Conservation (phyloP, 2,329 filamentous ascomycete genomes). For the Colletotrichum australisinense region DNA sequence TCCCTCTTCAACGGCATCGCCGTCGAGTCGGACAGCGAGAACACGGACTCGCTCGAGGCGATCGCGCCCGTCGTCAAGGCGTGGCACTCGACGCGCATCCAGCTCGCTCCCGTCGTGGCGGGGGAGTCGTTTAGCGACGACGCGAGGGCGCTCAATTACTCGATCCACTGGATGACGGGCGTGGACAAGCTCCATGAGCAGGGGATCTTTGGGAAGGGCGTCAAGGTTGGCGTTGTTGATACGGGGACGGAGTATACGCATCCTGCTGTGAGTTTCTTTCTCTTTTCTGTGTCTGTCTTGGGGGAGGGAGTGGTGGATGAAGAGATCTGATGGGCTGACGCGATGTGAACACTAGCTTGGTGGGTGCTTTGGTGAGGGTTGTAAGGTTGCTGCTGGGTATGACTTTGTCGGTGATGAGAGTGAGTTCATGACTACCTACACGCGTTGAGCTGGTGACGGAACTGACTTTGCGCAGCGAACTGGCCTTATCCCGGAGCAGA, state of each 20-base stretch:
- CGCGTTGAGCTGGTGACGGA: too few species aligned
- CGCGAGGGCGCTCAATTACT: constrained; percentile 43
- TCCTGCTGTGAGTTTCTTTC: constrained; percentile 41
- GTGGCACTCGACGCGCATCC: constrained; percentile 32
- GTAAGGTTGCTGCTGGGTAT: constrained; percentile 41
- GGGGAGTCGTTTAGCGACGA: constrained; percentile 29
- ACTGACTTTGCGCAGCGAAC: neutral
- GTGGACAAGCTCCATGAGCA: constrained; percentile 51
- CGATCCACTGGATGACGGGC: constrained; percentile 51
- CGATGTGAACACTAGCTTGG: constrained; percentile 46
- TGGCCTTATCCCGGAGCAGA: constrained; percentile 36
- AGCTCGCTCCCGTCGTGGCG: constrained; percentile 25
- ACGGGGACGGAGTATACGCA: constrained; percentile 54
- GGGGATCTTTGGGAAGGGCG: constrained; percentile 51
- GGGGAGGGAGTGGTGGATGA: too few species aligned
- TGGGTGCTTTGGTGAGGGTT: constrained; percentile 59
- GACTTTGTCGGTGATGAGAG: constrained; percentile 41
- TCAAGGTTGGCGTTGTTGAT: constrained; percentile 52
- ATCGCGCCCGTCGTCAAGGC: constrained; percentile 29
- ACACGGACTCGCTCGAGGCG: constrained; percentile 36
- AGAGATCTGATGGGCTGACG: too few species aligned
- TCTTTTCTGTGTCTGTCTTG: neutral
- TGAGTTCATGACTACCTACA: neutral
- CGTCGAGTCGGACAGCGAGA: constrained; percentile 35
- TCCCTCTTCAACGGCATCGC: constrained; percentile 44